phyloP scores from a whole-genome alignment of 495 filamentous ascomycete species.

The Articulospora tetracladia region DNA sequence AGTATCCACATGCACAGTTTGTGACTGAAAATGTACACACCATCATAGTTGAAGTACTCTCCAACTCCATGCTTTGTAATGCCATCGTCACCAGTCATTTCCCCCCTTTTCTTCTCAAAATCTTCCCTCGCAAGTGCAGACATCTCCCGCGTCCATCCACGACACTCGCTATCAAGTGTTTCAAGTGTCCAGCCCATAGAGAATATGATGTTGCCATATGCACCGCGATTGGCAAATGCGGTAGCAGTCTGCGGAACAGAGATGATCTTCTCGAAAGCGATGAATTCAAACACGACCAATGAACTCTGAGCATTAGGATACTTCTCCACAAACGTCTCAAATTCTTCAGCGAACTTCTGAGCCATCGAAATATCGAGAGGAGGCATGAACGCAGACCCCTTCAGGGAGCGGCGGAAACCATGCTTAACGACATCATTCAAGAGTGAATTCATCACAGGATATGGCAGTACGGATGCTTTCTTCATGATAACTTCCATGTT shows the following conservation, averaged over 20 bases:
- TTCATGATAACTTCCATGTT: slow-evolving; percentile 21
- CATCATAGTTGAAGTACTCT: slow-evolving; percentile 32
- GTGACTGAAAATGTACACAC: not conserved
- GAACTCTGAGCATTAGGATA: slow-evolving; percentile 10
- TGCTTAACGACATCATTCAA: not conserved
- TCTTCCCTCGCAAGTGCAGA: slow-evolving; percentile 11
- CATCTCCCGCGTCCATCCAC: slow-evolving; percentile 25
- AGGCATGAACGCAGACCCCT: slow-evolving; percentile 30
- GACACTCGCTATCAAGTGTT: slow-evolving; percentile 26
- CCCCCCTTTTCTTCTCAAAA: slow-evolving; percentile 6
- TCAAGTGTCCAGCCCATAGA: slow-evolving; percentile 16
- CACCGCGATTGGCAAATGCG: slow-evolving; percentile 30
- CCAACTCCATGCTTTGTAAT: slow-evolving; percentile 22
- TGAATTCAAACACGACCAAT: slow-evolving; percentile 27
- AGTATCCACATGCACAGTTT: not conserved
- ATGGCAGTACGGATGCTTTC: not conserved
- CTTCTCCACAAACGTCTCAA: slow-evolving; percentile 10
- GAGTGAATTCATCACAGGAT: not conserved
- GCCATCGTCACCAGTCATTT: not conserved
- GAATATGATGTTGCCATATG: slow-evolving; percentile 18
- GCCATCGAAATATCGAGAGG: slow-evolving; percentile 3
- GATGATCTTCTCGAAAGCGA: slow-evolving; percentile 32
- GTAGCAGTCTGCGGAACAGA: slow-evolving; percentile 17
- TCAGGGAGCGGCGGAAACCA: slow-evolving; percentile 29
- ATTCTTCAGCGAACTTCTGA: not conserved